A percentile compares a stretch with the other conserved stretches of the same genome.
These are phyloP conservation scores for Senna tora DNA, from an alignment of 306 rosid genomes.

Conservation along the genomic window DNA sequence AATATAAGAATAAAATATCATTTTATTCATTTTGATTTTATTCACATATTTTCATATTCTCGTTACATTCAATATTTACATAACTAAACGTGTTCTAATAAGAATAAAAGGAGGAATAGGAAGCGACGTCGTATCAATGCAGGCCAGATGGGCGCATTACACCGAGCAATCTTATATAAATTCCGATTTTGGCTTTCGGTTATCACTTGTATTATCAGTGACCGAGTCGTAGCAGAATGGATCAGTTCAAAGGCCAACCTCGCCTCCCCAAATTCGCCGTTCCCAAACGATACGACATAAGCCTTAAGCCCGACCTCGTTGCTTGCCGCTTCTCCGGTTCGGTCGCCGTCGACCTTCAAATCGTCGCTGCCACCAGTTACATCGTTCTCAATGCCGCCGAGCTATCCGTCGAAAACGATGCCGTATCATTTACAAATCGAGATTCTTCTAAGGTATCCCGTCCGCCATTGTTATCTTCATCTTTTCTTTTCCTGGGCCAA, in stretches of 20 bases:
- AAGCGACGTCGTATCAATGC: neutral
- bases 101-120: neutral
- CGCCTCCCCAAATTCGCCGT: constrained; percentile 90
- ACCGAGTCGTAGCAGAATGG: constrained; percentile 48
- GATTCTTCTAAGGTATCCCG: constrained; percentile 56
- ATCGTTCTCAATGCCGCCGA: constrained; percentile 88
- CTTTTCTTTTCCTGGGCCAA: no score
- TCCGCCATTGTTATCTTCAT: neutral
- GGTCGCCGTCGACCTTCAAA: constrained; percentile 61
- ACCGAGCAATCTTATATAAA: neutral
- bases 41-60: no score
- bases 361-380: constrained; percentile 66
- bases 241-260: constrained; percentile 80
- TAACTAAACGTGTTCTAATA: no score
- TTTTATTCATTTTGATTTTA: no score
- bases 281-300: constrained; percentile 73
- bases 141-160: neutral
- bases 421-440: constrained; percentile 50
- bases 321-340: constrained; percentile 76
- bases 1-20: no score
- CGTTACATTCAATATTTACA: no score
- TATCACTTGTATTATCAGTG: neutral
- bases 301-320: constrained; percentile 76
- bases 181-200: neutral
- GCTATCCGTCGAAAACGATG: constrained; percentile 43